Base-by-base conservation (phyloP, 129 eudicot species). In the Centrapalus pauciflorus region DNA sequence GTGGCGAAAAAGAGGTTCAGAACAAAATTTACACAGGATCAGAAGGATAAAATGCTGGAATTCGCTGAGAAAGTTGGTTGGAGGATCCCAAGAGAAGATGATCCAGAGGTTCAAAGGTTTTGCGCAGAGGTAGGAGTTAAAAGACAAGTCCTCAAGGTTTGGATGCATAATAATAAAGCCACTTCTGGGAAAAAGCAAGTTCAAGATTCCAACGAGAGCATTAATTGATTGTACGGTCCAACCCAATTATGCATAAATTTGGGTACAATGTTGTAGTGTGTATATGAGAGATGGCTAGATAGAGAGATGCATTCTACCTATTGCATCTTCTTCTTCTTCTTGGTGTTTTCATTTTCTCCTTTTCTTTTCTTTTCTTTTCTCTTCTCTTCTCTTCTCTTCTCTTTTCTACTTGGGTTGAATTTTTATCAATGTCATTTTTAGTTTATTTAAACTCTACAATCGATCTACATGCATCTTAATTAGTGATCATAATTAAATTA, bases 91-190 rank as follows among this genome's bases (percentile, higher is more conserved):
- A 87, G 90, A 67, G 95, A 90, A 59, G 97, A 90, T 51, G 97
- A 90, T 63, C 81, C 83, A 0, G 88, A 84, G 35, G 83, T 86
- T 25, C 95, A 86, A 76, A 84, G 94, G 81, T 84, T 90, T 70
- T 90, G 95, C 43, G 84, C 63, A n/a, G 91, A 90, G 17, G 81
- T 84, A 51, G 90, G 95, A 17, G 90, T 90, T 63, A 90, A 84
- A 69, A 86, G 97, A 72, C 95, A 90, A 70, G 95, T 90, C 3
- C 81, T 90, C 54, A 90, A 90, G 82, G 97, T 90, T 35, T 90
- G 97, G 97, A 86, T 90, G 97, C 97, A 90, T 74, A 90, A 90
- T 75, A 90, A 90, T 67, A 90, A 90, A 79, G 84, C 73, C 51
- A 64, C 81, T 64, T 76, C 90, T 48, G 82, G 87, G 57, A 86